Percentiles rank a stretch among this genome's conserved stretches.
Evolutionary conservation across 2,329 filamentous ascomycete species (phyloP).

Genomic region (Mycosphaerella sp.): DNA sequence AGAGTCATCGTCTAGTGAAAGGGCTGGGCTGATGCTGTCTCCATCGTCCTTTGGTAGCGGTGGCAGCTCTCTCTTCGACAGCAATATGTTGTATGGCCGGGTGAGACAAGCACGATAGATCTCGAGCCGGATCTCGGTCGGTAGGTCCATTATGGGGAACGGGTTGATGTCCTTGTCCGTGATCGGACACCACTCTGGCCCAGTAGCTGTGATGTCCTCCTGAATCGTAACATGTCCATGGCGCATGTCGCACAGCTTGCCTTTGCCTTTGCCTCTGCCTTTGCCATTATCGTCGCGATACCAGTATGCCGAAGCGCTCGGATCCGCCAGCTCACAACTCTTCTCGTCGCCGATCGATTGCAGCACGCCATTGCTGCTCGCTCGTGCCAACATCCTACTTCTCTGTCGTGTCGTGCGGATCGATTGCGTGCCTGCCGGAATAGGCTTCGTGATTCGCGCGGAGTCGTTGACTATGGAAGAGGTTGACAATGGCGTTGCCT

Average conservation of each 20-base stretch:
- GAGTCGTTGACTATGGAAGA: slow-evolving; percentile 8
- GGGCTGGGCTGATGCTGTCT: neutral
- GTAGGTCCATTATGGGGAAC: slow-evolving; percentile 40
- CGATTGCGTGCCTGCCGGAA: slow-evolving; percentile 1
- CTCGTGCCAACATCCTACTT: slow-evolving; percentile 16
- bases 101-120: slow-evolving; percentile 39
- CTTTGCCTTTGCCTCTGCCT: slow-evolving; percentile 18
- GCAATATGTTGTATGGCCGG: slow-evolving; percentile 30
- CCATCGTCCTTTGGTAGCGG: slow-evolving; percentile 5
- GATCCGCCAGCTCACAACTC: slow-evolving; percentile 1
- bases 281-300: no score
- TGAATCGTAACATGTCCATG: slow-evolving; percentile 5
- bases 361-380: slow-evolving; percentile 15
- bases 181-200: slow-evolving; percentile 18
- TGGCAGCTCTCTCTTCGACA: slow-evolving; percentile 26
- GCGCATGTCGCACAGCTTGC: slow-evolving; percentile 1
- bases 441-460: slow-evolving; percentile 16
- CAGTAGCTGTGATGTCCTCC: slow-evolving; percentile 1
- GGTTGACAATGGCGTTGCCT: slow-evolving; percentile 3
- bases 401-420: slow-evolving; percentile 13
- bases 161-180: slow-evolving; percentile 22
- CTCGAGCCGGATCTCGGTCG: slow-evolving; percentile 42
- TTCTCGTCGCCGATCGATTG: slow-evolving; percentile 18
- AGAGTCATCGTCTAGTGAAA: neutral
- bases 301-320: neutral